A percentile compares a stretch with the other conserved stretches of the same genome.
Evolutionary conservation across 2,329 filamentous ascomycete genomes (phyloP).

Genomic region (Colletotrichum gloeosporioides): DNA sequence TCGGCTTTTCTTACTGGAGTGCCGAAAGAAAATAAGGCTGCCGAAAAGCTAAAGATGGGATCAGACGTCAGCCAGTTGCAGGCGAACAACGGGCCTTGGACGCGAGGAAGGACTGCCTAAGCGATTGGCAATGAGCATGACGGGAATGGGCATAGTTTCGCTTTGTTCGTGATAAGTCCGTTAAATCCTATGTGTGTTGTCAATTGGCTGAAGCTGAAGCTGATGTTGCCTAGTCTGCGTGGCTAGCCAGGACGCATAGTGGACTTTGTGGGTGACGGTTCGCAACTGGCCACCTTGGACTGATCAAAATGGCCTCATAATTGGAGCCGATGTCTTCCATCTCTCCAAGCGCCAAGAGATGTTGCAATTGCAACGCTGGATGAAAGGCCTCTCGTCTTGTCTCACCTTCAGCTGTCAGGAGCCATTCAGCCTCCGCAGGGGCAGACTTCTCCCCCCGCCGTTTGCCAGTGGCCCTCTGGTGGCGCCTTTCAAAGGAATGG

Average conservation of each 20-base stretch:
- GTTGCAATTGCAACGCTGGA: not conserved
- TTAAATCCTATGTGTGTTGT: not conserved
- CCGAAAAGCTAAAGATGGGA: not conserved
- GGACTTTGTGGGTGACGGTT: not conserved
- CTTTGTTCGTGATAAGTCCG: not conserved
- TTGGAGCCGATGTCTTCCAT: not conserved
- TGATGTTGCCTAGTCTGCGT: not conserved
- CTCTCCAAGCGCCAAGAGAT: not conserved
- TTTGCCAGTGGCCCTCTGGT: not conserved
- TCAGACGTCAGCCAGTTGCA: not conserved
- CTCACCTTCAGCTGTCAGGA: not conserved
- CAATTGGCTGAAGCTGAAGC: not conserved
- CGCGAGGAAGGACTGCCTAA: not conserved
- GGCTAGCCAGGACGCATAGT: not conserved
- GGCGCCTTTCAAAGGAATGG: not conserved
- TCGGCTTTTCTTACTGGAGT: not conserved
- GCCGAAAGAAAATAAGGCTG: not conserved
- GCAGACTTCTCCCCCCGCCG: not conserved
- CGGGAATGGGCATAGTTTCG: not conserved
- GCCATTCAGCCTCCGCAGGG: not conserved
- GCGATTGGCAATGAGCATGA: not conserved
- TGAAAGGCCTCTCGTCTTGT: not conserved
- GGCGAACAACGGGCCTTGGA: not conserved
- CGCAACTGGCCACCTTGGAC: not conserved
- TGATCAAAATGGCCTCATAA: not conserved